Base-by-base conservation (phyloP, 352 stramenopile species). In the Lagenidium giganteum region DNA sequence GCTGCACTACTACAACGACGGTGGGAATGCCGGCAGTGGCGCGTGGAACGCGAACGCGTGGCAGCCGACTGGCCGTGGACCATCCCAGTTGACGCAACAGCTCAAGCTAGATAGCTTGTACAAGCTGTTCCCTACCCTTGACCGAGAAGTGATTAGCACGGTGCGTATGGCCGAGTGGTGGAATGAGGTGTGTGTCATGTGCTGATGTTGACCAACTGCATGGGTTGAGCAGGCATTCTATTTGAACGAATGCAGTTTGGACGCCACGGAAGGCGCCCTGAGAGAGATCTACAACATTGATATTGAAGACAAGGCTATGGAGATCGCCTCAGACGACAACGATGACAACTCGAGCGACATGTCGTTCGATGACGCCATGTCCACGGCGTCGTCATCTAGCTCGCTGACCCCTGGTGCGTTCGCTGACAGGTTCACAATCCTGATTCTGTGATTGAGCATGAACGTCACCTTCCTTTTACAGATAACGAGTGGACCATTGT, bases 61-160 rank as follows among this genome's bases (percentile, higher is more conserved):
- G n/a, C n/a, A n/a, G n/a, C n/a, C n/a, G n/a, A n/a, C n/a, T n/a
- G n/a, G n/a, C n/a, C n/a, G n/a, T n/a, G n/a, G n/a, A n/a, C n/a
- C n/a, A n/a, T n/a, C 71, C 16, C 59, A 69, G 16, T 64, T 89
- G 22, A 70, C 76, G 48, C 72, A 70, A 11, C 61, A 84, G 24
- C 61, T 86, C 22, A 88, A 86, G 60, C 57, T 86, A 22, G 64
- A 86, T 41, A 70, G 76, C 5, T 60, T 88, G 5, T 61, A 79
- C 27, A 47, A 61, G 7, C 40, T 84, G n/a, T 49, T 88, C n/a
- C 72, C 76, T 8, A 61, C 30, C 14, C 65, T 88, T 35, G 63
- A 80, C 46, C 47, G 47, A 20, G 71, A 67, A 36, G 44, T 84
- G 11, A 73, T 88, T 32, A 57, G 74, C 45, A 73, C 76, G 16